Evolutionary conservation across 2,329 filamentous ascomycete genomes (phyloP).

Genomic region (Cladobotryum protrusum): DNA sequence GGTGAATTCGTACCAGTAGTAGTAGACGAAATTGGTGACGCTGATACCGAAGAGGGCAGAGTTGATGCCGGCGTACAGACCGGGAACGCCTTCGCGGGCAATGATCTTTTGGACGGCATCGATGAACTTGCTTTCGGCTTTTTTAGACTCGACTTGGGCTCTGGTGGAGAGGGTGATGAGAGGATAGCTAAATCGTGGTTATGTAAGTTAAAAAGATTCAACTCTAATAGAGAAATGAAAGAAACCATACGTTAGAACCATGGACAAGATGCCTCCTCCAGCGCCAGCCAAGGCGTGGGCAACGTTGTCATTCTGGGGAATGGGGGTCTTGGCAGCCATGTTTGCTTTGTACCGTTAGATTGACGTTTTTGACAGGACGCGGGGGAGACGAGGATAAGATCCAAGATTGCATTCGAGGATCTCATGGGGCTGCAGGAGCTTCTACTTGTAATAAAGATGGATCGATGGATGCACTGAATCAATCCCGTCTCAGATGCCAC

Average conservation of each 20-base stretch:
- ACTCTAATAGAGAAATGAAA: not conserved
- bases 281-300: slow-evolving; percentile 90
- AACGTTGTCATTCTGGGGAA: slow-evolving; percentile 92
- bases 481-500: slow-evolving; percentile 3
- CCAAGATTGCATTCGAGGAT: not conserved
- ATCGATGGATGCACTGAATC: not conserved
- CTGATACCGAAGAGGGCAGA: slow-evolving; percentile 95
- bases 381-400: not conserved
- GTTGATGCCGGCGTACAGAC: slow-evolving; percentile 88
- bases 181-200: slow-evolving; percentile 60
- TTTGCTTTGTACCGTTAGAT: not conserved
- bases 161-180: slow-evolving; percentile 96
- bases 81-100: slow-evolving; percentile 80
- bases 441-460: not conserved
- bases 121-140: slow-evolving; percentile 77
- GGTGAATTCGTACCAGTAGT: slow-evolving; percentile 99
- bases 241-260: slow-evolving; percentile 74
- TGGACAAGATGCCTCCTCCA: slow-evolving; percentile 89
- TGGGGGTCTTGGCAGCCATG: slow-evolving; percentile 50
- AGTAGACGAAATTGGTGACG: slow-evolving; percentile 99
- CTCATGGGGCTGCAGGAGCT: not conserved
- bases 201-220: slow-evolving; percentile 7
- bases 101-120: slow-evolving; percentile 81
- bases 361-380: not conserved
- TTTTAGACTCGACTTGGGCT: slow-evolving; percentile 95